Conservation (phyloP, 108 stramenopile species). For the Chaetoceros muelleri region DNA sequence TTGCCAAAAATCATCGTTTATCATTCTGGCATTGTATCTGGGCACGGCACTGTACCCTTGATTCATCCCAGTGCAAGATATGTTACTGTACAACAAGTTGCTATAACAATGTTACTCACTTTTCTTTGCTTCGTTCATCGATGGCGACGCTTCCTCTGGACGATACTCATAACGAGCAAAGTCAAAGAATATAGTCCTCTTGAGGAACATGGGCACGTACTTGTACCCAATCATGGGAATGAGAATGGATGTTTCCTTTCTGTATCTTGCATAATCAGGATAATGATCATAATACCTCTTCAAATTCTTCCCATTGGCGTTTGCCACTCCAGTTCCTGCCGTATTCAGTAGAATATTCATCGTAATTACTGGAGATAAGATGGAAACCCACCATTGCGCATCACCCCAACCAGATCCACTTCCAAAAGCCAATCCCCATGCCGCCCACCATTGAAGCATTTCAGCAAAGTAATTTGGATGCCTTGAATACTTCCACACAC, state of each 20-base stretch:
- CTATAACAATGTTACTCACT: background rate
- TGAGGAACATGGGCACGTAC: slow-evolving; percentile 28
- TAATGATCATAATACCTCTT: slow-evolving; percentile 53
- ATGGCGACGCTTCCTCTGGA: too few species aligned
- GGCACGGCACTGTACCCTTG: too few species aligned
- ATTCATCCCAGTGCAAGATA: too few species aligned
- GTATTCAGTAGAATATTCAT: slow-evolving; percentile 43
- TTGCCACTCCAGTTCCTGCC: slow-evolving; percentile 42
- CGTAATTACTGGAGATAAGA: slow-evolving; percentile 53
- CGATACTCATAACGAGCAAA: slow-evolving; percentile 52
- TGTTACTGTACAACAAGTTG: too few species aligned
- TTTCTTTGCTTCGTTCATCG: too few species aligned
- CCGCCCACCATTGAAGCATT: slow-evolving; percentile 61
- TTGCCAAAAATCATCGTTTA: too few species aligned
- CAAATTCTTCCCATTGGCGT: slow-evolving; percentile 54
- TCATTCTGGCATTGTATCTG: too few species aligned
- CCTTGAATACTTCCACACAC: slow-evolving; percentile 45
- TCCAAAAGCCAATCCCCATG: slow-evolving; percentile 22
- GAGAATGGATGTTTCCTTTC: slow-evolving; percentile 43
- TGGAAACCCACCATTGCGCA: slow-evolving; percentile 27
- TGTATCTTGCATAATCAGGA: slow-evolving; percentile 32
- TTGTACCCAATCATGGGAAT: slow-evolving; percentile 49
- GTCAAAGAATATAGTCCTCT: slow-evolving; percentile 46
- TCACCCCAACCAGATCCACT: slow-evolving; percentile 17
- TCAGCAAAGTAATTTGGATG: slow-evolving; percentile 72